Evolutionary conservation across 345 rosid genomes (phyloP).

Genomic region (Eucalyptus tenuipes): DNA sequence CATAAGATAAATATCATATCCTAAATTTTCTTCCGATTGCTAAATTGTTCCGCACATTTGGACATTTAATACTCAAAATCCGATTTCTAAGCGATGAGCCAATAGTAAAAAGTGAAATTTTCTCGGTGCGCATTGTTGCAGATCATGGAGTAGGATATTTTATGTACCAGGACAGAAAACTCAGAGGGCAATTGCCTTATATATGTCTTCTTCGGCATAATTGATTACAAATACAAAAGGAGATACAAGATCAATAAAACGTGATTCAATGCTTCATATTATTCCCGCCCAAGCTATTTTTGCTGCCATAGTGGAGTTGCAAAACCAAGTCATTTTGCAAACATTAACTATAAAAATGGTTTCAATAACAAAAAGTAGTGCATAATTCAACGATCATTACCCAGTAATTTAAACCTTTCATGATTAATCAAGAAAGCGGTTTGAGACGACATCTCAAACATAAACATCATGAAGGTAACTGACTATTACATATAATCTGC

Average conservation of each 20-base stretch:
- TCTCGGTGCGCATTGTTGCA: background rate
- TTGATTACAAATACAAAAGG: background rate
- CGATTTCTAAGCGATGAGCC: background rate
- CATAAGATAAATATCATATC: background rate
- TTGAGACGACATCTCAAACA: background rate
- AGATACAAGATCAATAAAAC: background rate
- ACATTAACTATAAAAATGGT: background rate
- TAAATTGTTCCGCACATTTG: background rate
- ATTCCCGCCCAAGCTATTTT: background rate
- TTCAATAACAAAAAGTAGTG: background rate
- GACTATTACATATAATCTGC: background rate
- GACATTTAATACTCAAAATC: background rate
- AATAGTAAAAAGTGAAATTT: background rate
- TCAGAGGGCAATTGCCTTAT: background rate
- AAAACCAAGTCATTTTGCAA: background rate
- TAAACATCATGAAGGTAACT: background rate
- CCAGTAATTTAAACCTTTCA: background rate
- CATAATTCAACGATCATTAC: background rate
- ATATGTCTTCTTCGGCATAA: background rate
- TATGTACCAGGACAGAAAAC: background rate
- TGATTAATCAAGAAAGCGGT: background rate
- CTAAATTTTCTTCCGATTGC: fast-evolving
- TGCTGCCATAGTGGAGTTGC: too few relatives aligned
- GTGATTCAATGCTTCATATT: background rate
- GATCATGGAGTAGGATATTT: background rate